These are phyloP conservation scores for Pythium angustatum DNA, from an alignment of 352 stramenopile species.

Conservation along the genomic window DNA sequence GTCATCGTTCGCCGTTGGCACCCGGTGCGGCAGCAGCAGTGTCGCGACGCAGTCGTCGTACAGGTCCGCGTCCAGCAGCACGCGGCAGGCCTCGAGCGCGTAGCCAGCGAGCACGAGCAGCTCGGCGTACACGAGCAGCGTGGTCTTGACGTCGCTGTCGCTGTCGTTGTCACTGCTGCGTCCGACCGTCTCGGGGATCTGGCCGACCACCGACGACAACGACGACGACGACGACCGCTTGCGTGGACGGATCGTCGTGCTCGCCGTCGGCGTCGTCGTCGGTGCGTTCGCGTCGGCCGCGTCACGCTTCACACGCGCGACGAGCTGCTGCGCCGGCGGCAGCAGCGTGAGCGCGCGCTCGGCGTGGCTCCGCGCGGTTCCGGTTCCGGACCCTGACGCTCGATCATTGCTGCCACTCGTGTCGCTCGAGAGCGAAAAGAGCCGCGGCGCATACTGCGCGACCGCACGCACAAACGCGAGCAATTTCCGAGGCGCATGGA, in stretches of 20 bases:
- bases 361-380: conserved; percentile 43
- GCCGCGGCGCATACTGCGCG: conserved; percentile 54
- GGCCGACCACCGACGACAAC: background rate
- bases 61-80: conserved; percentile 61
- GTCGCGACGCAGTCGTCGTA: conserved; percentile 61
- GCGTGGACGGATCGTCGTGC: background rate
- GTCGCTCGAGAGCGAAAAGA: conserved; percentile 64
- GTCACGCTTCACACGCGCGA: conserved; percentile 41
- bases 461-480: conserved; percentile 66
- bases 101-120: conserved; percentile 56
- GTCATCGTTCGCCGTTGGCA: background rate
- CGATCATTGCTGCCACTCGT: too few species aligned
- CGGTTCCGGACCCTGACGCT: too few species aligned
- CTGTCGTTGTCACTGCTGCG: background rate
- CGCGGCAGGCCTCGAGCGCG: conserved; percentile 53
- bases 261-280: background rate
- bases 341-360: conserved; percentile 71
- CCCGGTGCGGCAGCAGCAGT: conserved; percentile 28
- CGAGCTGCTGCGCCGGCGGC: conserved; percentile 52
- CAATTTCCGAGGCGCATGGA: conserved; percentile 58
- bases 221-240: background rate
- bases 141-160: conserved; percentile 24
- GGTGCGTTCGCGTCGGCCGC: background rate
- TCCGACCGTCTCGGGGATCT: background rate
- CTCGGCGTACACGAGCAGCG: conserved; percentile 61